Conservation (phyloP, 768 basidiomycete genomes). For the Cystofilobasidium macerans region DNA sequence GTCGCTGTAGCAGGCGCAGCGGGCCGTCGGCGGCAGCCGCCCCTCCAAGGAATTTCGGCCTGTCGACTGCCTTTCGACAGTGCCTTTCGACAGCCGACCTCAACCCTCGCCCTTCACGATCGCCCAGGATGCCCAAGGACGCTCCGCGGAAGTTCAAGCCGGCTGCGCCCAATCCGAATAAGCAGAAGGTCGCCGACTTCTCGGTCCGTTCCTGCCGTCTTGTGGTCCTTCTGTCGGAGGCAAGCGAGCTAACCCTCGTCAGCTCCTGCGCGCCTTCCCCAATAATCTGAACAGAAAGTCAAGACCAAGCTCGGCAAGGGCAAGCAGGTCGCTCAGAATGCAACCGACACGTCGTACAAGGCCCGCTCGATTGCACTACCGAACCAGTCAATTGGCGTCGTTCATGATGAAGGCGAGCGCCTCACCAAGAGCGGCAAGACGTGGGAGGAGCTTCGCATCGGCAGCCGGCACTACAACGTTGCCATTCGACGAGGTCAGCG, state of each 20-base stretch:
- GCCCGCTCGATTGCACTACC: conserved; percentile 83
- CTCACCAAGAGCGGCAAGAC: conserved; percentile 66
- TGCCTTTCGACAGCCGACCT: neutral
- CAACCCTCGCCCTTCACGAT: neutral
- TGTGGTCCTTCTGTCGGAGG: neutral
- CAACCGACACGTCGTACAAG: conserved; percentile 91
- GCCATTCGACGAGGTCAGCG: conserved; percentile 62
- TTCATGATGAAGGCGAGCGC: conserved; percentile 51
- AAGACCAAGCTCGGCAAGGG: conserved; percentile 95
- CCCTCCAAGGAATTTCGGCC: neutral
- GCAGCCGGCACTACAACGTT: conserved; percentile 73
- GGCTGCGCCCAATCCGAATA: neutral
- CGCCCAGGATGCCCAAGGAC: neutral
- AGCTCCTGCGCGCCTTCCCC: neutral
- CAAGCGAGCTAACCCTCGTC: neutral
- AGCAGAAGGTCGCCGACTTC: conserved; percentile 4
- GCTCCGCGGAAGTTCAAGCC: conserved; percentile 6
- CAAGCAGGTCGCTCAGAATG: conserved; percentile 69
- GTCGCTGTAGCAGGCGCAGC: no score
- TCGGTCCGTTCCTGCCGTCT: neutral
- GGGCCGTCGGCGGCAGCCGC: no score
- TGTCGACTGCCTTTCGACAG: neutral
- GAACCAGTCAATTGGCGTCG: conserved; percentile 59
- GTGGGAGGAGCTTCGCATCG: conserved; percentile 61
- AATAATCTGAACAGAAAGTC: conserved; percentile 69